Base-by-base conservation (phyloP, 169 alveolate species). In the Plasmodium inui region DNA sequence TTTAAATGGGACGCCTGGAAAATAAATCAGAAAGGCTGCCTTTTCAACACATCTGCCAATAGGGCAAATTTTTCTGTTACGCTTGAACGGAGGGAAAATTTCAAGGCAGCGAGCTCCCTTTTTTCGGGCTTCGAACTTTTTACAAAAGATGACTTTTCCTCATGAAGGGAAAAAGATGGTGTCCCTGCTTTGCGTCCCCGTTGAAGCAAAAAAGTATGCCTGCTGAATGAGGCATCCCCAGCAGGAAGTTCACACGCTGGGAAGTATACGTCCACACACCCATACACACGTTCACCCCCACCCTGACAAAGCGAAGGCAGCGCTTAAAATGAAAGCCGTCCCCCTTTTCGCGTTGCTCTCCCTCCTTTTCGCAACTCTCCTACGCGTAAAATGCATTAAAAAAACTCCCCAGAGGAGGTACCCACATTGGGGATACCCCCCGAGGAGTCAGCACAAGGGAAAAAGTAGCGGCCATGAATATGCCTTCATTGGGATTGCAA, bases 401-500 rank as follows among this genome's bases (percentile, higher is more conserved):
- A 37, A 61, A 26, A 79, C 39, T 12, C 6, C 74, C n/a, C 82
- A 34, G 14, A 79, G 72, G 82, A 79, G 17, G 50, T 70, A 61
- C 28, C n/a, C 82, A 19, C 34, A 89, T 80, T 78, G 61, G 44
- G 44, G 71, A 73, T 73, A 78, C 72, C 19, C 37, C 28, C 55
- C 32, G 37, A 79, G 12, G 22, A 28, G 17, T 57, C n/a, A 12
- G 30, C 73, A 79, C 53, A 89, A 73, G 32, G 44, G 46, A 1
- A 79, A 89, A 46, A 44, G 82, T 67, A 73, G 39, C 70, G 3
- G 12, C 80, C 41, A 37, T 30, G 72, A 79, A 30, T 78, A 57
- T 79, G 76, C 90, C 46, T 89, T 89, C 70, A 89, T 79, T 73
- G 94, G 94, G 53, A 79, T 79, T 67, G 71, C 34, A 37, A 89